phyloP scores from a whole-genome alignment of 164 flowering plant species.

The Nelumbo lutea region DNA sequence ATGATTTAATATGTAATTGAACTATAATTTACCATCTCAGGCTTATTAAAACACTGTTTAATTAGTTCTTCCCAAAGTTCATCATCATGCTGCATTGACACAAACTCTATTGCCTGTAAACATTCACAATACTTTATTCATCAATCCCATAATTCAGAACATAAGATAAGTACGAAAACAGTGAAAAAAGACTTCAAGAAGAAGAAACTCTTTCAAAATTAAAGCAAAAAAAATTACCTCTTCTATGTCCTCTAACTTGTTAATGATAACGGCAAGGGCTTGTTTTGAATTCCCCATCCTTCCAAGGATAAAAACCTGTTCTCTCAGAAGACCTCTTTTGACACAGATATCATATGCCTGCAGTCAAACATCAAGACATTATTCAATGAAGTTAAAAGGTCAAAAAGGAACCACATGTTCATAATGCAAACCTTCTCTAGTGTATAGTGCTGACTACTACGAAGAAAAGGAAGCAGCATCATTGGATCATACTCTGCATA shows the following conservation, averaged over 20 bases:
- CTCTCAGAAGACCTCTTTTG: constrained; percentile 63
- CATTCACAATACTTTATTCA: constrained; percentile 2
- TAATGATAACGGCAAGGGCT: constrained; percentile 85
- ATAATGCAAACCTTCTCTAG: constrained; percentile 75
- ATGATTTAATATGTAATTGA: neutral
- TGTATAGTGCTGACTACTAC: constrained; percentile 92
- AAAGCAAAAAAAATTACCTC: constrained; percentile 45
- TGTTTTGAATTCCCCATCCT: constrained; percentile 92
- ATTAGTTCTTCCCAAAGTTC: constrained; percentile 99
- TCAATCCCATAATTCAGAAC: constrained; percentile 6
- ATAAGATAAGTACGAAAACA: neutral
- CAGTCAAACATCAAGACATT: constrained; percentile 12
- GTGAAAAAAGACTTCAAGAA: neutral
- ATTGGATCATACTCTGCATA: constrained; percentile 86
- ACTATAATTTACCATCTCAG: constrained; percentile 75
- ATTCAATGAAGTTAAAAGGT: neutral
- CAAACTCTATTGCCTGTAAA: constrained; percentile 93
- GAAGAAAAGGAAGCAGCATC: constrained; percentile 92
- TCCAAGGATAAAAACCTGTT: constrained; percentile 94
- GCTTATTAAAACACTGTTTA: constrained; percentile 73
- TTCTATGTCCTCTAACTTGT: constrained; percentile 85
- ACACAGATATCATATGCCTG: constrained; percentile 92
- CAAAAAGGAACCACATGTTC: neutral
- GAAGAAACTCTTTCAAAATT: neutral
- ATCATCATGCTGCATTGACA: constrained; percentile 87